These are phyloP conservation scores for Lophiotrema nucula DNA, from an alignment of 495 filamentous ascomycete species.

Conservation along the genomic window DNA sequence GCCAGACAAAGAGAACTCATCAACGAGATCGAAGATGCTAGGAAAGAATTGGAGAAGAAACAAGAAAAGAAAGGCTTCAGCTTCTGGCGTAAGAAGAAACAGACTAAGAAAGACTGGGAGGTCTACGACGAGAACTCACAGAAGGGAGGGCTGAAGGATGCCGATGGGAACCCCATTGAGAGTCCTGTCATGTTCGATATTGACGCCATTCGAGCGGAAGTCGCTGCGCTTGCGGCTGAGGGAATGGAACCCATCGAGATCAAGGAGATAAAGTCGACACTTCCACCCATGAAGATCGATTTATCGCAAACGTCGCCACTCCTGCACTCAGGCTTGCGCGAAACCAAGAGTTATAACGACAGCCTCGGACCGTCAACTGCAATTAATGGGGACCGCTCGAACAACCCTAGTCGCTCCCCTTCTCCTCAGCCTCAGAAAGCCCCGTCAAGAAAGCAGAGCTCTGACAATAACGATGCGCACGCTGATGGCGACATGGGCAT, in stretches of 20 bases:
- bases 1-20: constrained; percentile 90
- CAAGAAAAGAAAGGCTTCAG: constrained; percentile 71
- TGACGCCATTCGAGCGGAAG: constrained; percentile 75
- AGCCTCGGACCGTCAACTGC: constrained; percentile 9
- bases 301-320: constrained; percentile 13
- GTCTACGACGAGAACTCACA: constrained; percentile 68
- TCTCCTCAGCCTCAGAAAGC: too few relatives aligned
- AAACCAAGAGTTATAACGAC: constrained; percentile 36
- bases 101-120: constrained; percentile 90
- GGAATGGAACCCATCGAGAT: constrained; percentile 61
- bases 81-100: constrained; percentile 73
- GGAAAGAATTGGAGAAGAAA: constrained; percentile 76
- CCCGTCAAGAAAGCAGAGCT: too few relatives aligned
- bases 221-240: constrained; percentile 72
- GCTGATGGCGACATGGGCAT: constrained; percentile 29
- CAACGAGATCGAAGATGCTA: constrained; percentile 91
- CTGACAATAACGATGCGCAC: constrained; percentile 18
- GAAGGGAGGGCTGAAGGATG: constrained; percentile 25
- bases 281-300: constrained; percentile 85
- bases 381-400: constrained; percentile 2
- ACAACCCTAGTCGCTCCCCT: constrained; percentile 10
- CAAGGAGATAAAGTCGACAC: constrained; percentile 78
- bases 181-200: constrained; percentile 84
- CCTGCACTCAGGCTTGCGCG: constrained; percentile 18
- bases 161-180: constrained; percentile 24